Evolutionary conservation across 306 rosid species (phyloP).

Genomic region (Casuarina glauca): DNA sequence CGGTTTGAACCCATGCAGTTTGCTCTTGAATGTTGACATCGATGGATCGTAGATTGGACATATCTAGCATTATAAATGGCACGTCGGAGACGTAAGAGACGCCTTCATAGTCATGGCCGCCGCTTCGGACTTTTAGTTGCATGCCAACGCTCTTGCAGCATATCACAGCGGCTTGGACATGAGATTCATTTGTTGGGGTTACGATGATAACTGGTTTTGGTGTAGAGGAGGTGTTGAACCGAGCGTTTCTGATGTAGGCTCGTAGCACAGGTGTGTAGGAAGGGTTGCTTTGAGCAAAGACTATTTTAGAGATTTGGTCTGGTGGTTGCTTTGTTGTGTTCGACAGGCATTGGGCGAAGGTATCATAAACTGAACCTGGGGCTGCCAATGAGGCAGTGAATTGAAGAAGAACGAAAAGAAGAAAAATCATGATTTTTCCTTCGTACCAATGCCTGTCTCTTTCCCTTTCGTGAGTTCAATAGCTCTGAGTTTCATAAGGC

Average conservation of each 20-base stretch:
- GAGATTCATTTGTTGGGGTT: constrained; percentile 40
- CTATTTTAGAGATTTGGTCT: constrained; percentile 28
- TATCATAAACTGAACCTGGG: constrained; percentile 11
- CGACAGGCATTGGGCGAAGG: constrained; percentile 41
- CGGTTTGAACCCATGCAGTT: constrained; percentile 47
- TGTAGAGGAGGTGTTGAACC: constrained; percentile 36
- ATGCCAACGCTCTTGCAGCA: constrained; percentile 55
- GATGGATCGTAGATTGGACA: constrained; percentile 55
- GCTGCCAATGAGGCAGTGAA: constrained; percentile 24
- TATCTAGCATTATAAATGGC: constrained; percentile 59
- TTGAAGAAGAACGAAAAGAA: constrained; percentile 23
- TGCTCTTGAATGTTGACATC: constrained; percentile 35
- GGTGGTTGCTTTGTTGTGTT: constrained; percentile 21
- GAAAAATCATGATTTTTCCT: neutral
- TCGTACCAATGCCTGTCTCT: too few species aligned
- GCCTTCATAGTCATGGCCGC: constrained; percentile 87
- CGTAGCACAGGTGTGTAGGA: constrained; percentile 39
- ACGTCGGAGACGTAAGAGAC: constrained; percentile 58
- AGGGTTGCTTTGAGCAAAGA: constrained; percentile 34
- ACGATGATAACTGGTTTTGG: constrained; percentile 47
- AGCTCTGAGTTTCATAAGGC: too few species aligned
- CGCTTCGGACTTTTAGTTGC: constrained; percentile 65
- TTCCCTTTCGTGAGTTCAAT: too few species aligned
- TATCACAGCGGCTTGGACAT: constrained; percentile 59
- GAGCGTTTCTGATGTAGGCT: constrained; percentile 38